Conservation (phyloP, 352 stramenopile genomes). For the Globisporangium spinosum region DNA sequence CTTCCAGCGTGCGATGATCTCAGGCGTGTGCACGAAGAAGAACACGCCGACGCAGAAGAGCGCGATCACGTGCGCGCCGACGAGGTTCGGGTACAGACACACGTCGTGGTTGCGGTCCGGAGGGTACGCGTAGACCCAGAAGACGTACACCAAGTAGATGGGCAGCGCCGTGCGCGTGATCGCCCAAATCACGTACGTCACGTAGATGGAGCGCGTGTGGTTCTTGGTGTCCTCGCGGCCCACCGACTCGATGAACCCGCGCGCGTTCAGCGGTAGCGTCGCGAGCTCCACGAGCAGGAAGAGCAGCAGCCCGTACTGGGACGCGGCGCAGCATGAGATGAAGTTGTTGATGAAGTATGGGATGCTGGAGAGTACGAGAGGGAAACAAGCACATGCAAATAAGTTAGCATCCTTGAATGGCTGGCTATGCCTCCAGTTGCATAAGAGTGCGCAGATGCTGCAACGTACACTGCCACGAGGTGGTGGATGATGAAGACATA, state of each 20-base stretch:
- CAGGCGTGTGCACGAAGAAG: slow-evolving; percentile 75
- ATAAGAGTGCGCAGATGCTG: background rate
- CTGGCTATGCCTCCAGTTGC: background rate
- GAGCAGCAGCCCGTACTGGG: slow-evolving; percentile 69
- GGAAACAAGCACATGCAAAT: no score
- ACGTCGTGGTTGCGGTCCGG: slow-evolving; percentile 69
- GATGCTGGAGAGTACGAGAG: slow-evolving; percentile 26
- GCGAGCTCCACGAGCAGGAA: slow-evolving; percentile 80
- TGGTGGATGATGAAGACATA: slow-evolving; percentile 78
- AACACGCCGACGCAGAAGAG: slow-evolving; percentile 82
- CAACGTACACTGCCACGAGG: slow-evolving; percentile 72
- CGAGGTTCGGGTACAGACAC: slow-evolving; percentile 75
- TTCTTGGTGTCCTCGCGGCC: slow-evolving; percentile 58
- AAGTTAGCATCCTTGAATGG: no score
- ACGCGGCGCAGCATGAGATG: slow-evolving; percentile 69
- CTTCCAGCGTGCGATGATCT: slow-evolving; percentile 44
- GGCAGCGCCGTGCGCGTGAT: slow-evolving; percentile 68
- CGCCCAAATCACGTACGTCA: slow-evolving; percentile 72
- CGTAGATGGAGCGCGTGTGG: slow-evolving; percentile 69
- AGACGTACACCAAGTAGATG: slow-evolving; percentile 70
- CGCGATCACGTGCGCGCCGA: slow-evolving; percentile 73
- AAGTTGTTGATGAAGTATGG: slow-evolving; percentile 89
- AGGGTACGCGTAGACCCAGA: slow-evolving; percentile 70
- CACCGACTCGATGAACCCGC: slow-evolving; percentile 70
- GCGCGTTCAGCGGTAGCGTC: slow-evolving; percentile 71